Conservation (phyloP, 352 stramenopile species). For the Globisporangium paroecandrum region DNA sequence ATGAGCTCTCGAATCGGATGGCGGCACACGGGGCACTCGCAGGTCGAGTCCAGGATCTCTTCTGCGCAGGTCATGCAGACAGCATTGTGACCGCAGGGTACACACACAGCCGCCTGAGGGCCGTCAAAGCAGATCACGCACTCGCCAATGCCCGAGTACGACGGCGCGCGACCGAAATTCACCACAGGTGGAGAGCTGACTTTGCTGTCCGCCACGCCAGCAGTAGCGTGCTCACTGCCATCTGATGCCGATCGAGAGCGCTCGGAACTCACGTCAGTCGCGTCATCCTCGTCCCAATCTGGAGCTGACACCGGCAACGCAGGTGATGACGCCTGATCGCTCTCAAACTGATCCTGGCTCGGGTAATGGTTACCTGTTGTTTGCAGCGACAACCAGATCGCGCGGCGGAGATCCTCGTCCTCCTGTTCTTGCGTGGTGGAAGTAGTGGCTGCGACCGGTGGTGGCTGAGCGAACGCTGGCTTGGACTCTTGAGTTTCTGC, state of each 20-base stretch:
- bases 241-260: not conserved
- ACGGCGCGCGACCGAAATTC: constrained; percentile 31
- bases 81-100: constrained; percentile 81
- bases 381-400: constrained; percentile 56
- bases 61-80: constrained; percentile 77
- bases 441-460: not conserved
- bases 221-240: constrained; percentile 11
- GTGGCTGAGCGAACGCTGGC: not conserved
- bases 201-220: not conserved
- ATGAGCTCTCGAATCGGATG: constrained; percentile 69
- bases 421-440: constrained; percentile 22
- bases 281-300: constrained; percentile 37
- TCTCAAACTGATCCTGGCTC: not conserved
- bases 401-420: constrained; percentile 50
- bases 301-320: constrained; percentile 38
- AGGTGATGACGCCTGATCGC: constrained; percentile 15
- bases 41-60: constrained; percentile 52
- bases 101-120: constrained; percentile 66
- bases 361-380: constrained; percentile 10
- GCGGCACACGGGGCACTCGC: constrained; percentile 72
- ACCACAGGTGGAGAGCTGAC: constrained; percentile 20
- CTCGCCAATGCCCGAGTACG: constrained; percentile 53
- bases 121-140: constrained; percentile 82
- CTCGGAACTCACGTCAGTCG: not conserved
- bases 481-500: constrained; percentile 3